Evolutionary conservation across 139 green algal species (phyloP), one percentile per base, ranked within the genome.

Genomic region (Marvania coccoides): DNA sequence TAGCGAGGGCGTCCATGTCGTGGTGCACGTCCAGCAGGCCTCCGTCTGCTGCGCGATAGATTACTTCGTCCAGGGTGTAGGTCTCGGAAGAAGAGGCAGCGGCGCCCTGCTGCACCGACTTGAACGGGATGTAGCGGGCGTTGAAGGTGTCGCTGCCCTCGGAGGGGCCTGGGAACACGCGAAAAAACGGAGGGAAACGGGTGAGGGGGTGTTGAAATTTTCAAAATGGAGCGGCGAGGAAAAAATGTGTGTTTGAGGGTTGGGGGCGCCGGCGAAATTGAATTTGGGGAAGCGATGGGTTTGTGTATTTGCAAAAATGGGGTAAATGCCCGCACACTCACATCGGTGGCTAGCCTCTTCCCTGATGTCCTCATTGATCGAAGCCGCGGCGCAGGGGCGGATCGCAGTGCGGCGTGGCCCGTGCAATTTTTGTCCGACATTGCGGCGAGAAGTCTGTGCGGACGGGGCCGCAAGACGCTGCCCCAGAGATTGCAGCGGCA

Each of bases 21-120:
- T 99, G 94, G 34, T 94, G 57, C 40, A 99, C 94, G 57, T 99
- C 94, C 46, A 99, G 78, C 54, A 99, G 74, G 26, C 86, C 85
- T 24, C 90, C 94, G 65, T 92, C 46, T 24, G 33, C 6, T 3
- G 54, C 35, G n/a, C 89, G 73, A 72, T 98, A 98, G 26, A 97
- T 79, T 9, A 98, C 88, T 39, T 97, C 81, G 68, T 98, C 94
- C 30, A 99, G 69, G 2, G 79, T 89, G 78, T 98, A 99, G 40
- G 81, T 62, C 76, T 99, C 94, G 0, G 65, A 60, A 26, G 35
- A 46, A 33, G 42, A 15, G 15, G n/a, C 47, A 37, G 35, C 68
- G n/a, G 67, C 73, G 5, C 54, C 54, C 0, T 40, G 54, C 60
- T 80, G 64, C 29, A 93, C 81, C 53, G 85, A 56, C 23, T 76